These are phyloP conservation scores for Cryptococcus sp. DNA, from an alignment of 1,284 basidiomycete species.

Conservation along the genomic window DNA sequence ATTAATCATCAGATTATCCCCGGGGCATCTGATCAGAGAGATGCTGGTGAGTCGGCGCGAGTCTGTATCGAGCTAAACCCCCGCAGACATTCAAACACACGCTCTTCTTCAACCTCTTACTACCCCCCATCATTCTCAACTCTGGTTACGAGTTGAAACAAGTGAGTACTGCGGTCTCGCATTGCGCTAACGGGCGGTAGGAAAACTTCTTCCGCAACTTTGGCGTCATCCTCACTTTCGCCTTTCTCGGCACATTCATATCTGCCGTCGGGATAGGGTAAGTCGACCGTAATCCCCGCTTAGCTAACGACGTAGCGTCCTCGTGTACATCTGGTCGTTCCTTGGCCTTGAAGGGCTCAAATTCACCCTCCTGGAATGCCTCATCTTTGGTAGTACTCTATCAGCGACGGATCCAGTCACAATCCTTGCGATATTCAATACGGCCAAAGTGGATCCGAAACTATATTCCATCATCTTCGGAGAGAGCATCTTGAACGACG, in stretches of 20 bases:
- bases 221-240: slow-evolving; percentile 93
- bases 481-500: slow-evolving; percentile 95
- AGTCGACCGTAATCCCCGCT: slow-evolving; percentile 14
- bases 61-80: neutral
- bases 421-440: slow-evolving; percentile 97
- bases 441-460: slow-evolving; percentile 98
- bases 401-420: slow-evolving; percentile 98
- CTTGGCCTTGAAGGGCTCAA: slow-evolving; percentile 81
- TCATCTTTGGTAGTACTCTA: slow-evolving; percentile 94
- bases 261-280: slow-evolving; percentile 95
- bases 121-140: slow-evolving; percentile 97
- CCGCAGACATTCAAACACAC: slow-evolving; percentile 90
- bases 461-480: slow-evolving; percentile 98
- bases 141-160: slow-evolving; percentile 98
- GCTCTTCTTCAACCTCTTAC: slow-evolving; percentile 93
- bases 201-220: slow-evolving; percentile 98
- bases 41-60: slow-evolving; percentile 78
- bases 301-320: slow-evolving; percentile 58
- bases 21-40: slow-evolving; percentile 90
- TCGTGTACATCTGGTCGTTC: slow-evolving; percentile 93
- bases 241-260: slow-evolving; percentile 95
- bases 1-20: slow-evolving; percentile 81
- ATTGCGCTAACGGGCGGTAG: slow-evolving; percentile 53
- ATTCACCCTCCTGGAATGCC: slow-evolving; percentile 82
- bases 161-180: slow-evolving; percentile 51